Evolutionary conservation across 768 basidiomycete species (phyloP), one percentile per base, ranked within the genome.

Genomic region (Lentinula boryana): DNA sequence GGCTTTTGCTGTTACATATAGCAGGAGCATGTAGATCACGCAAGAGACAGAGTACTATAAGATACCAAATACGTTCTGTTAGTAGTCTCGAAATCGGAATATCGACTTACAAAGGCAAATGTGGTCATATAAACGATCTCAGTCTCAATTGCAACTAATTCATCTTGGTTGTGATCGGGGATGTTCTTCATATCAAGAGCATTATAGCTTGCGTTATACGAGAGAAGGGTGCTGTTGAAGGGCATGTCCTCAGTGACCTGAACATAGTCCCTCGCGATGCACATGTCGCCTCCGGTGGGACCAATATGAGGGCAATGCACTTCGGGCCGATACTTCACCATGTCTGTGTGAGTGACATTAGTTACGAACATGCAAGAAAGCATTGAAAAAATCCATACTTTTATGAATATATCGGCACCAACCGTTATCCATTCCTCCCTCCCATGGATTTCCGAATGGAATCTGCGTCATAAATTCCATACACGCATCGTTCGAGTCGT

Each of bases 291-390:
- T 23, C 62, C 51, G 13, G 57, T 38, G 16, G 62, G 62, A 8
- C 62, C 62, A 53, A 62, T 59, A 23, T 62, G 62, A 40, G 62
- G 49, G 21, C 62, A 62, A 44, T 62, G 58, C 15, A 62, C 58
- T 31, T 60, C 62, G 5, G 62, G 62, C 5, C 58, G 38, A 16
- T 49, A 52, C 27, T 60, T 53, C 9, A 62, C 58, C 58, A 62
- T 62, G 27, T 62, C 55, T 58, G n/a, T 31, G 13, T 31, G 5
- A 51, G 48, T 21, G 1, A 49, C 2, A 33, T 33, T 32, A 23
- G 13, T 27, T 5, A 38, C 31, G 31, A 8, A 15, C 21, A 15
- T n/a, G 5, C 16, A 43, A 9, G 36, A 33, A 27, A 15, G 15
- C 10, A 6, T 31, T 40, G 16, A 35, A 5, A n/a, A 5, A 18